Evolutionary conservation across 208 protist genomes (phyloP), one percentile per base, ranked within the genome.

Genomic region (Acanthamoeba royreba): DNA sequence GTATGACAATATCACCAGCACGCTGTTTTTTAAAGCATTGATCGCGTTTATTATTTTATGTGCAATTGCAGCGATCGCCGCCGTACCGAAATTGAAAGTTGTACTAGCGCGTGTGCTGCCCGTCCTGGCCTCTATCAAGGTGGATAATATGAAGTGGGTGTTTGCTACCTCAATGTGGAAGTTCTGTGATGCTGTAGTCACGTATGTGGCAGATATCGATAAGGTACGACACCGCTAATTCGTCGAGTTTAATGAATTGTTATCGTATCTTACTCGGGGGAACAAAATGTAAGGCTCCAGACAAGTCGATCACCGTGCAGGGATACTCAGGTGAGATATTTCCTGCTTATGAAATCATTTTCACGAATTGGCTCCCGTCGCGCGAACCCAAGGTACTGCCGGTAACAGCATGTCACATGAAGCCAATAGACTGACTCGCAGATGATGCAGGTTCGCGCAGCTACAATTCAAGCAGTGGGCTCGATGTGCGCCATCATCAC

Each of bases 61-160:
- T 8, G 13, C 4, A n/a, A 35, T 25, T n/a, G 45, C 61, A 96
- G 94, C 95, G 33, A 28, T 95, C 4, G 53, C 58, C 69, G 86
- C 93, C 33, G 93, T 96, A 19, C 95, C 95, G 43, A 25, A 88
- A 28, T 38, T 96, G 28, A 91, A 94, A 52, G 94, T 94, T 25
- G 43, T 96, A 25, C 83, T 97, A 13, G 91, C 91, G 25, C 53
- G 94, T 38, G 45, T 95, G 13, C 45, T 97, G 38, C 94, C 96
- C 53, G 43, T 97, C 47, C 66, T 97, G 15, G 89, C 35, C 33
- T 33, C 49, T 15, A 95, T 97, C 72, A 96, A 95, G 46, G 95
- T 95, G 52, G 95, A 97, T 88, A 97, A 97, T 72, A 89, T 96
- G 35, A 93, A 90, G 61, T 97, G 96, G 96, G 96, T 97, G 46